Evolutionary conservation across 148 eudicot genomes (phyloP).

Genomic region (Fagopyrum homotropicum): DNA sequence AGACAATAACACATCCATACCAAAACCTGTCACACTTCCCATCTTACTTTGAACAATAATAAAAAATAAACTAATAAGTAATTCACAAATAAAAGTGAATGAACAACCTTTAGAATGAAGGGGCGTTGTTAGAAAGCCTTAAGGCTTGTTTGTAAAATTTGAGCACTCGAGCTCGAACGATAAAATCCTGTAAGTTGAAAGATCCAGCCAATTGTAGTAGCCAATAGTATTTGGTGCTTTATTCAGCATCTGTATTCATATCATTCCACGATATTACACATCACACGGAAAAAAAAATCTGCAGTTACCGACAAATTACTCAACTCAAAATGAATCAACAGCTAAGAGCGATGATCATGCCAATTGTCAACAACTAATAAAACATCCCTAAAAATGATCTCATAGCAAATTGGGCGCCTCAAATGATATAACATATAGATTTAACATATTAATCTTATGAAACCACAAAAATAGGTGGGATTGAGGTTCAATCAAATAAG

Average conservation of each 20-base stretch:
- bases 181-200: slow-evolving; percentile 71
- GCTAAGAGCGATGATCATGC: no score
- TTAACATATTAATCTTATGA: no score
- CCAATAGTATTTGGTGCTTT: not conserved
- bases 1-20: not conserved
- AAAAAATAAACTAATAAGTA: not conserved
- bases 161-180: slow-evolving; percentile 77
- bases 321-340: no score
- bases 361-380: no score
- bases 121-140: slow-evolving; percentile 72
- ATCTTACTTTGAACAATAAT: not conserved
- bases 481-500: no score
- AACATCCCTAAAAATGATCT: no score
- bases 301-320: not conserved
- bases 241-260: not conserved
- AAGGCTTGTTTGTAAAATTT: slow-evolving; percentile 82
- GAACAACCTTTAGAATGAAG: slow-evolving; percentile 50
- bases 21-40: not conserved
- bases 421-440: no score
- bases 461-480: no score
- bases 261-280: not conserved
- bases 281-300: not conserved
- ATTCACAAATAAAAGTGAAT: not conserved
- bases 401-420: no score
- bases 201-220: slow-evolving; percentile 32